These are phyloP conservation scores for Paecilomyces fulvus DNA, from an alignment of 2,329 filamentous ascomycete genomes.

Conservation along the genomic window DNA sequence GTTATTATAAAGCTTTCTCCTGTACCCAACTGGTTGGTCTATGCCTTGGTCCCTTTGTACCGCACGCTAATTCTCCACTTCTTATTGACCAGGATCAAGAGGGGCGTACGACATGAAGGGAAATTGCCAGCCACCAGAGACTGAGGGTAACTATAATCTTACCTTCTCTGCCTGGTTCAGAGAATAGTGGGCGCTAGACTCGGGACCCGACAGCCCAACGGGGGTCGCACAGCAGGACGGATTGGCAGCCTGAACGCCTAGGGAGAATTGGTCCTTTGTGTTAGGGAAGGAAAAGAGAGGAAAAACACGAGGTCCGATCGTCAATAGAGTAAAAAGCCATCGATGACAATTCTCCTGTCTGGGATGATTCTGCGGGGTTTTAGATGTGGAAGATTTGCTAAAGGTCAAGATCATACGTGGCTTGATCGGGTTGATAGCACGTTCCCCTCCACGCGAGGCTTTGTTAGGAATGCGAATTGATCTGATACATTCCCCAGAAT, in stretches of 20 bases:
- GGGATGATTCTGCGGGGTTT: slow-evolving; percentile 7
- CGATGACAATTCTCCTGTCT: not conserved
- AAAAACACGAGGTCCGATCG: not conserved
- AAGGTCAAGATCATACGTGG: not conserved
- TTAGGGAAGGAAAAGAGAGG: not conserved
- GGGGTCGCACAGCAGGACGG: not conserved
- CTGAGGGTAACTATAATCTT: not conserved
- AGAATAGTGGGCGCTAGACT: too few species aligned
- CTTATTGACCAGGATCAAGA: not conserved
- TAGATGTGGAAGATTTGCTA: slow-evolving; percentile 1
- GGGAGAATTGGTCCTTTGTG: too few species aligned
- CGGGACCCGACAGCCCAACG: not conserved
- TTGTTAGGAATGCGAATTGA: not conserved
- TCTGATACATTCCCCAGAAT: not conserved
- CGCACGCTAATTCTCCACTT: not conserved
- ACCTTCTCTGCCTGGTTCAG: not conserved
- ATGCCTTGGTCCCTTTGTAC: not conserved
- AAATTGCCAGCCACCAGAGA: not conserved
- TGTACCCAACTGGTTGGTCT: not conserved
- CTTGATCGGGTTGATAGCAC: not conserved
- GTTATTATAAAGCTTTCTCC: not conserved
- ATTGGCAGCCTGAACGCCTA: not conserved
- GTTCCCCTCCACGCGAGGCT: not conserved
- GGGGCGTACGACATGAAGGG: not conserved
- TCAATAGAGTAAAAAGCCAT: not conserved